Percentiles rank a stretch among this genome's conserved stretches.
Conservation (phyloP, 1,139 yeast species). For the Tardiomyces digboiensis region DNA sequence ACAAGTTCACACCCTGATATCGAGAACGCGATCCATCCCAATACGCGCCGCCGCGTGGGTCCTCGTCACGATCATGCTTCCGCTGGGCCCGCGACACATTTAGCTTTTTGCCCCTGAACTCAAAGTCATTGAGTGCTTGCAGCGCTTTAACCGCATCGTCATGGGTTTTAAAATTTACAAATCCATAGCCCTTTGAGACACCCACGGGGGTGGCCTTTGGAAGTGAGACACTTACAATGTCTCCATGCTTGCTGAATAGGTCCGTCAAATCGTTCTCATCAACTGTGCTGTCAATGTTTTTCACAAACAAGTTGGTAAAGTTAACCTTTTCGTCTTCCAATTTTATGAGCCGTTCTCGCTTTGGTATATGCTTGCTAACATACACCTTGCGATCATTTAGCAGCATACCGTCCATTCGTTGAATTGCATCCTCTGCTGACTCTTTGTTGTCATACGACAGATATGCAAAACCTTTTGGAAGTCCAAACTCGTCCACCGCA, state of each 20-base stretch:
- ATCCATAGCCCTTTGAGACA: slow-evolving; percentile 82
- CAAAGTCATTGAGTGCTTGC: slow-evolving; percentile 68
- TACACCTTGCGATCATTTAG: slow-evolving; percentile 81
- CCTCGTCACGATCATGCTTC: slow-evolving; percentile 85
- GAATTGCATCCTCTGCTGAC: slow-evolving; percentile 76
- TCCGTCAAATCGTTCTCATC: slow-evolving; percentile 52
- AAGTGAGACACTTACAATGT: slow-evolving; percentile 51
- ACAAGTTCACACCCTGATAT: slow-evolving; percentile 85
- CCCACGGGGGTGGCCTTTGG: slow-evolving; percentile 60
- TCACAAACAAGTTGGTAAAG: slow-evolving; percentile 81
- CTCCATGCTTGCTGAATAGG: slow-evolving; percentile 55
- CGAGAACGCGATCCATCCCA: not conserved
- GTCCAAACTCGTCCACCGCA: slow-evolving; percentile 72
- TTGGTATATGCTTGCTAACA: slow-evolving; percentile 82
- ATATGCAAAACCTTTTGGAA: slow-evolving; percentile 80
- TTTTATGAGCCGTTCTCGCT: slow-evolving; percentile 78
- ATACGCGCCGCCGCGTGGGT: slow-evolving; percentile 41
- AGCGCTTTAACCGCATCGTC: slow-evolving; percentile 76
- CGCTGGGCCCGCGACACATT: slow-evolving; percentile 92
- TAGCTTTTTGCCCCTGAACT: slow-evolving; percentile 63
- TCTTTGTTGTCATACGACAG: slow-evolving; percentile 73
- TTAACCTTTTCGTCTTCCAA: slow-evolving; percentile 74
- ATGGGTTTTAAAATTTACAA: slow-evolving; percentile 73
- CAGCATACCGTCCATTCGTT: slow-evolving; percentile 82
- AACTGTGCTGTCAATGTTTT: slow-evolving; percentile 62